A percentile compares a stretch with the other conserved stretches of the same genome.
These are phyloP conservation scores for Dryas alaskensis DNA, from an alignment of 306 rosid species.

Conservation along the genomic window DNA sequence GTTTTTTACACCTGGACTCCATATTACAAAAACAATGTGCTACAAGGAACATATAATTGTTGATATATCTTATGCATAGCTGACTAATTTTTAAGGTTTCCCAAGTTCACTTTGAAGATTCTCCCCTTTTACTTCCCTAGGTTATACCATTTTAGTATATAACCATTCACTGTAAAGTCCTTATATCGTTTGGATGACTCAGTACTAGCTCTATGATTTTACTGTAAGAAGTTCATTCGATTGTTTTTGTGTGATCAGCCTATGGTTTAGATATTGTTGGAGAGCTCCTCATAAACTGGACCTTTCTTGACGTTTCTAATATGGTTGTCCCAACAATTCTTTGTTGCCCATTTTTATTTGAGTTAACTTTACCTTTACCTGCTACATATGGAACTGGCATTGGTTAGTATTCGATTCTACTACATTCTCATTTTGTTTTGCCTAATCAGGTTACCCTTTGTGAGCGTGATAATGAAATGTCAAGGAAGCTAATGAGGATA, in stretches of 20 bases:
- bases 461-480: slow-evolving; percentile 72
- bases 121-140: background rate
- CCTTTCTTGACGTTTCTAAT: slow-evolving; percentile 1
- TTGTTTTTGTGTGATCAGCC: background rate
- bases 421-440: slow-evolving; percentile 25
- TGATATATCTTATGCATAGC: background rate
- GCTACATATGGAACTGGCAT: background rate
- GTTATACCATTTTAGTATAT: background rate
- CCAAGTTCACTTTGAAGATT: background rate
- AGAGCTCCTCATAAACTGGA: background rate
- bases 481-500: slow-evolving; percentile 62
- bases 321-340: background rate
- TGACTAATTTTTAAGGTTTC: background rate
- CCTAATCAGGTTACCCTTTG: slow-evolving; percentile 55
- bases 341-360: background rate
- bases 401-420: slow-evolving; percentile 13
- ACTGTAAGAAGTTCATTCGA: background rate
- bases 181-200: background rate
- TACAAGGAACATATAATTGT: background rate
- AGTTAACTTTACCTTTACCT: background rate
- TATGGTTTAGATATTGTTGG: background rate
- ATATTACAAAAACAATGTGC: background rate
- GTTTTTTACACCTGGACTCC: background rate
- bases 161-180: background rate
- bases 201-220: background rate